A percentile compares a stretch with the other conserved stretches of the same genome.
Evolutionary conservation across 73 alveolate genomes (phyloP).

Genomic region (Uronychia binucleata): DNA sequence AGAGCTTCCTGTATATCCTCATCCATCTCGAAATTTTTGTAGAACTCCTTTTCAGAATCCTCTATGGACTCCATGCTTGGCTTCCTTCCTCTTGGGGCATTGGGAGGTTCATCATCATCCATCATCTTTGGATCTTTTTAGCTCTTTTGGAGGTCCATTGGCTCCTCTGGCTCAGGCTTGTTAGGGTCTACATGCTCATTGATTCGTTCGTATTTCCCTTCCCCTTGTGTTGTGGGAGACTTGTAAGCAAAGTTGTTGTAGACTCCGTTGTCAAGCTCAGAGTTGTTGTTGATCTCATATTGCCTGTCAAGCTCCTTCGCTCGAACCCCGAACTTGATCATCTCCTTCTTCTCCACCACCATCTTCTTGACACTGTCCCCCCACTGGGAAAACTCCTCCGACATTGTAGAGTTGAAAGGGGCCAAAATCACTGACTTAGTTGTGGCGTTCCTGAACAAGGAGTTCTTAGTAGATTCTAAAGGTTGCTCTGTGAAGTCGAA

Average conservation of each 20-base stretch:
- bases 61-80: conserved; percentile 73
- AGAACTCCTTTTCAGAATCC: conserved; percentile 67
- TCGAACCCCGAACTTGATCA: conserved; percentile 67
- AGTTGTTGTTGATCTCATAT: conserved; percentile 78
- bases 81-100: conserved; percentile 72
- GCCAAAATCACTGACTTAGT: conserved; percentile 79
- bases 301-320: conserved; percentile 78
- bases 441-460: conserved; percentile 20
- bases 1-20: neutral
- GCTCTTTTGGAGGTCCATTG: conserved; percentile 28
- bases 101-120: conserved; percentile 68
- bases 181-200: conserved; percentile 12
- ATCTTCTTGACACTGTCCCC: conserved; percentile 4
- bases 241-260: conserved; percentile 51
- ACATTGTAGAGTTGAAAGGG: conserved; percentile 69
- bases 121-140: conserved; percentile 8
- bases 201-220: conserved; percentile 4
- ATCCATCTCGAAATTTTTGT: neutral
- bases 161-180: neutral
- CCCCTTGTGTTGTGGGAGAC: neutral
- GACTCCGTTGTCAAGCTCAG: conserved; percentile 86
- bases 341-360: conserved; percentile 59
- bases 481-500: conserved; percentile 52
- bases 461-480: conserved; percentile 34
- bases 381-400: conserved; percentile 7